A percentile compares a stretch with the other conserved stretches of the same genome.
Conservation (phyloP, 768 basidiomycete species). For the Mycena indigotica region DNA sequence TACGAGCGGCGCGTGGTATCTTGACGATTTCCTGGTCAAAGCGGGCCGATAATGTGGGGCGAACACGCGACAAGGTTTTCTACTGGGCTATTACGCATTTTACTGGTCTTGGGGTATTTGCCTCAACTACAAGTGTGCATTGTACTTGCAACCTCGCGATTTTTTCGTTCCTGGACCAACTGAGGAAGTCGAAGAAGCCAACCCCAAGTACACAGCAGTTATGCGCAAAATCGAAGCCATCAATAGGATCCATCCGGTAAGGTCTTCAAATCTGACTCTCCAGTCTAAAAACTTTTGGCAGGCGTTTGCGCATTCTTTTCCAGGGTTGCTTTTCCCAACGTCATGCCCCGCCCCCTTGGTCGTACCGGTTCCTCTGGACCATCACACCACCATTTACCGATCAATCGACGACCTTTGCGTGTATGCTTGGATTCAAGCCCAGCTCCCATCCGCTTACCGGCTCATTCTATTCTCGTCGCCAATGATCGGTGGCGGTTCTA, state of each 20-base stretch:
- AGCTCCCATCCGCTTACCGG: not conserved
- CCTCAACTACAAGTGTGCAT: not conserved
- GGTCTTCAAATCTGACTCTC: too few relatives aligned
- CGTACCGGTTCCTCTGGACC: not conserved
- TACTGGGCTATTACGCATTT: not conserved
- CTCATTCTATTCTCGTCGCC: not conserved
- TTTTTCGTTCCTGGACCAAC: not conserved
- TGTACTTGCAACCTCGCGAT: not conserved
- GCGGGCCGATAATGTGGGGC: not conserved
- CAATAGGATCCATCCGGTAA: not conserved
- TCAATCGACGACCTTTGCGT: not conserved
- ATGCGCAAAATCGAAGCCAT: not conserved
- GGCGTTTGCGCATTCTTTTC: not conserved
- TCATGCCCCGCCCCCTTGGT: not conserved
- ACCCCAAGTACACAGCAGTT: not conserved
- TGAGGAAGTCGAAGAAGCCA: not conserved
- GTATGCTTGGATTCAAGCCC: not conserved
- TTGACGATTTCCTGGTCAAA: not conserved
- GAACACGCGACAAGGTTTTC: not conserved
- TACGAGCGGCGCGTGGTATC: not conserved
- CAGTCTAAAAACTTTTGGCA: not conserved
- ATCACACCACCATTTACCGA: not conserved
- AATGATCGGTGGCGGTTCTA: not conserved
- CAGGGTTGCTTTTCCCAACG: not conserved
- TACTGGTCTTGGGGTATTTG: not conserved